Evolutionary conservation across 345 rosid genomes (phyloP).

Genomic region (Murraya paniculata): DNA sequence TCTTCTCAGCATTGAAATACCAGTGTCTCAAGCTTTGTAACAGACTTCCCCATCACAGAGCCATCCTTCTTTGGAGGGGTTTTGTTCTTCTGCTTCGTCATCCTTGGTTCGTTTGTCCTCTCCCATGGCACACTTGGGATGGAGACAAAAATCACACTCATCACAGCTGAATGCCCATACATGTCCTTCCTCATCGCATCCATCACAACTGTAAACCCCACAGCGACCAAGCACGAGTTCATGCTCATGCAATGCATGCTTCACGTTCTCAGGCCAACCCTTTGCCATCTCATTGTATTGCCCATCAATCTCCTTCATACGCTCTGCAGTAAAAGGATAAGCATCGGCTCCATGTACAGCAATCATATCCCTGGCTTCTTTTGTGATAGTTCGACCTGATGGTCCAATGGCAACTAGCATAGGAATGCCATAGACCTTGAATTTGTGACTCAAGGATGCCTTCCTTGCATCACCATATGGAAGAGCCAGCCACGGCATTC

Average conservation of each 20-base stretch:
- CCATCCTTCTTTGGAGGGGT: conserved; percentile 45
- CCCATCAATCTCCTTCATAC: conserved; percentile 41
- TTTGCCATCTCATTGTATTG: conserved; percentile 51
- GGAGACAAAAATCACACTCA: conserved; percentile 69
- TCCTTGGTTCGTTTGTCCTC: conserved; percentile 9
- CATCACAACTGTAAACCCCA: conserved; percentile 32
- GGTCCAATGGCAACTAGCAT: conserved; percentile 49
- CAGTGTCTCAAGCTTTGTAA: conserved; percentile 28
- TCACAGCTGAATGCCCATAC: conserved; percentile 55
- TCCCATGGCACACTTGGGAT: conserved; percentile 49
- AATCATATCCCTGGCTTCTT: conserved; percentile 43
- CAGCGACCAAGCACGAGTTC: conserved; percentile 51
- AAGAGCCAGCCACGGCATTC: conserved; percentile 74
- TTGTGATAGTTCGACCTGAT: conserved; percentile 45
- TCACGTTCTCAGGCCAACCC: conserved; percentile 71
- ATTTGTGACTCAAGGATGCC: conserved; percentile 34
- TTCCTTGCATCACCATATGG: conserved; percentile 66
- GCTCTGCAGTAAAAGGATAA: conserved; percentile 67
- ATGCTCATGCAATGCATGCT: conserved; percentile 60
- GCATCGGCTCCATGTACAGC: conserved; percentile 48
- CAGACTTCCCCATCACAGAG: conserved; percentile 60
- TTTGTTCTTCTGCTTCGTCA: conserved; percentile 11
- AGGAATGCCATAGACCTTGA: conserved; percentile 59
- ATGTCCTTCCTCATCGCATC: conserved; percentile 37
- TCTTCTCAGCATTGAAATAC: not conserved